A percentile compares a stretch with the other conserved stretches of the same genome.
These are phyloP conservation scores for Orychophragmus violaceus DNA, from an alignment of 345 rosid genomes.

Conservation along the genomic window DNA sequence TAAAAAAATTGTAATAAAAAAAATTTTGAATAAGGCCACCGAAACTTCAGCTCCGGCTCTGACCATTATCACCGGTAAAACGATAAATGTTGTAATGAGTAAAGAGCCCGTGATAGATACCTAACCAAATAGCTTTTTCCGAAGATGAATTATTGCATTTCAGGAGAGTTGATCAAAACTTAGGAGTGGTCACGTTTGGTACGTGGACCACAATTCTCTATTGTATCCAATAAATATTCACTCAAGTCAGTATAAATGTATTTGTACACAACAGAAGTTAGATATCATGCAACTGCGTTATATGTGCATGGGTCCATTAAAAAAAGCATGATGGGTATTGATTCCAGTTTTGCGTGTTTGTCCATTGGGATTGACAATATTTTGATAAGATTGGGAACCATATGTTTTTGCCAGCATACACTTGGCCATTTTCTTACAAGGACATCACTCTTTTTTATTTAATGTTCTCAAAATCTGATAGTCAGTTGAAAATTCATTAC, in stretches of 20 bases:
- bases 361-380: constrained; percentile 10
- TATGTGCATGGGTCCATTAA: constrained; percentile 30
- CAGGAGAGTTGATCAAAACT: background rate
- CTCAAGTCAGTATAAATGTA: background rate
- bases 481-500: background rate
- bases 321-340: constrained; percentile 30
- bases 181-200: constrained; percentile 19
- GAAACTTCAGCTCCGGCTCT: no score
- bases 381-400: constrained; percentile 28
- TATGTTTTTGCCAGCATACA: constrained; percentile 28
- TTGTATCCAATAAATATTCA: background rate
- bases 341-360: constrained; percentile 30
- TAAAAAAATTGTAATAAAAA: no score
- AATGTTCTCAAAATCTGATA: background rate
- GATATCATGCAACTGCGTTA: constrained; percentile 7
- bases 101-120: constrained; percentile 15
- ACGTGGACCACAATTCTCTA: constrained; percentile 16
- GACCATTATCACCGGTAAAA: background rate
- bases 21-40: no score
- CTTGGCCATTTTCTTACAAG: constrained; percentile 17
- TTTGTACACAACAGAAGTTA: constrained; percentile 2
- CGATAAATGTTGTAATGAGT: background rate
- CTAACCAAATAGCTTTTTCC: constrained; percentile 2
- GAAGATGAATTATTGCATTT: constrained; percentile 17
- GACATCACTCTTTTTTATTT: background rate